Evolutionary conservation across 2,329 filamentous ascomycete genomes (phyloP).

Genomic region (Blastomyces silverae): DNA sequence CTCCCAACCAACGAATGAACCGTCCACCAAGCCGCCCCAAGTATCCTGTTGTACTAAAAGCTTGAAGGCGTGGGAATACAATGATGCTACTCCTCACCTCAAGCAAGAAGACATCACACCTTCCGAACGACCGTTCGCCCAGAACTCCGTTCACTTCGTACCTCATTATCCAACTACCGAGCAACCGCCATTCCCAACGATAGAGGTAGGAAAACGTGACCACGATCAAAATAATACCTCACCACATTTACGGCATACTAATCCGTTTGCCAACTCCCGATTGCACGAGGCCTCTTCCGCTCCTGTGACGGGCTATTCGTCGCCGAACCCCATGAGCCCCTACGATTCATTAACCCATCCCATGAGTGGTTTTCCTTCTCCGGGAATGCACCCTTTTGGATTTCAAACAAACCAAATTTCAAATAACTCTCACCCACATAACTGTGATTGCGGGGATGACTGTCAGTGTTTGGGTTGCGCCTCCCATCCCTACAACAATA

Average conservation of each 20-base stretch:
- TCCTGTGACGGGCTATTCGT: slow-evolving; percentile 13
- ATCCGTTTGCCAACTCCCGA: neutral
- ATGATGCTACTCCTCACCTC: neutral
- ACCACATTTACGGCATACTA: neutral
- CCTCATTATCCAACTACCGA: neutral
- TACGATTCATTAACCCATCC: neutral
- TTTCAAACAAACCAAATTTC: neutral
- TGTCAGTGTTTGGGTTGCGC: slow-evolving; percentile 45
- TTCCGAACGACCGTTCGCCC: neutral
- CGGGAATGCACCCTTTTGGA: neutral
- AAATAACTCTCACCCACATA: neutral
- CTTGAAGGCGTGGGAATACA: neutral
- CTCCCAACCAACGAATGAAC: neutral
- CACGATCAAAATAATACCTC: slow-evolving; percentile 1
- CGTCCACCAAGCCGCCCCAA: neutral
- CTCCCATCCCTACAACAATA: slow-evolving; percentile 43
- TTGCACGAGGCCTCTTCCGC: neutral
- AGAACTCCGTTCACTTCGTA: neutral
- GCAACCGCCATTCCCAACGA: neutral
- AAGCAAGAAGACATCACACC: neutral
- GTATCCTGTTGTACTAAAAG: neutral
- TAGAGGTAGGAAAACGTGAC: neutral
- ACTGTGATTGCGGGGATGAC: slow-evolving; percentile 40
- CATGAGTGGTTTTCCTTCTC: neutral
- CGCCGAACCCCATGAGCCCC: neutral